phyloP scores from a whole-genome alignment of 441 rosid species.

The Rhodomyrtus psidioides region DNA sequence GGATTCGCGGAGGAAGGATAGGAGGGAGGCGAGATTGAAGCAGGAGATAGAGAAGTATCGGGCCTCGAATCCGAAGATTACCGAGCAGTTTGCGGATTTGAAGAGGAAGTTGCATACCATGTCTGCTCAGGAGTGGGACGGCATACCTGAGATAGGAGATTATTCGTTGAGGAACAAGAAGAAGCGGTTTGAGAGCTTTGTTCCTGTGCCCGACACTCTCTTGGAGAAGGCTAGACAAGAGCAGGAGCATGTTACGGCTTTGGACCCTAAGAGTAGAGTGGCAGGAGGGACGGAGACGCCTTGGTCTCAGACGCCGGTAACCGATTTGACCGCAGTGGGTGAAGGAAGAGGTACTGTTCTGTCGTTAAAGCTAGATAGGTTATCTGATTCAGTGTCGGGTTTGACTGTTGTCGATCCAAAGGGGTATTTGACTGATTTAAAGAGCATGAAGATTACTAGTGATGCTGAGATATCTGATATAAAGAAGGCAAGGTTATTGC shows the following conservation, averaged over 20 bases:
- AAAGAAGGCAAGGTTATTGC: constrained; percentile 80
- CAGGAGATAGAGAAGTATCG: constrained; percentile 86
- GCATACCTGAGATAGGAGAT: constrained; percentile 89
- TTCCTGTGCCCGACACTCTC: constrained; percentile 79
- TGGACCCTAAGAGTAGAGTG: constrained; percentile 81
- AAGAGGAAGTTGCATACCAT: constrained; percentile 71
- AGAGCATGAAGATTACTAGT: constrained; percentile 95
- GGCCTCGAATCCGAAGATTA: constrained; percentile 85
- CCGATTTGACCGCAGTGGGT: constrained; percentile 87
- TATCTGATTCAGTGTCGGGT: constrained; percentile 83
- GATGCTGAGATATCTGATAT: constrained; percentile 93
- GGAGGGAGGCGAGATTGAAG: constrained; percentile 83
- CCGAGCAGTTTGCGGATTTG: constrained; percentile 91
- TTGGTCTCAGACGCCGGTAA: constrained; percentile 79
- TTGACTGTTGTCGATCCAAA: constrained; percentile 92
- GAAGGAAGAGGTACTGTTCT: constrained; percentile 93
- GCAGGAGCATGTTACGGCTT: constrained; percentile 80
- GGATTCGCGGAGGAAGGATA: constrained; percentile 85
- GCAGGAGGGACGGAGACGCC: constrained; percentile 91
- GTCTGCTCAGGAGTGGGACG: constrained; percentile 78
- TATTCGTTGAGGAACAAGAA: constrained; percentile 80
- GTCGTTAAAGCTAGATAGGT: constrained; percentile 80
- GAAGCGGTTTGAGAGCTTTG: constrained; percentile 87
- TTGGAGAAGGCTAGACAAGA: constrained; percentile 95
- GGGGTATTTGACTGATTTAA: constrained; percentile 87